Conservation (phyloP, 208 protist species). For the Crithidia sp. region DNA sequence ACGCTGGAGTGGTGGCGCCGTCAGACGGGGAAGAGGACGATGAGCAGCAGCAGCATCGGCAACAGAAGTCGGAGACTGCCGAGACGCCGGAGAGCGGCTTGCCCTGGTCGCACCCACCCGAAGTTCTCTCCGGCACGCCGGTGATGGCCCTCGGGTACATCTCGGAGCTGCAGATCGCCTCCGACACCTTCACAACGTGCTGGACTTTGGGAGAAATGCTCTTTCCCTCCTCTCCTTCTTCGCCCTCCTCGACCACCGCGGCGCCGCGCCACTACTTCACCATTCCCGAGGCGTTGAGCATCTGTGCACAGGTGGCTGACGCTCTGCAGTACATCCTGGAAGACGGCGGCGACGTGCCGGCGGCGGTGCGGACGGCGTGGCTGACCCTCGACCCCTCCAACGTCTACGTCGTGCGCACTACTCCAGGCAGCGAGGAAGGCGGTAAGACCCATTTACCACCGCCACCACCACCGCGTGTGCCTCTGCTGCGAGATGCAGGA, state of each 20-base stretch:
- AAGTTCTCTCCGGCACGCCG: conserved; percentile 7
- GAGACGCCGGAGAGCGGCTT: neutral
- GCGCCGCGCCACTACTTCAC: conserved; percentile 45
- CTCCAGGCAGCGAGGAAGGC: no score
- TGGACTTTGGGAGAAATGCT: conserved; percentile 48
- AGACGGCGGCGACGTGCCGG: conserved; percentile 53
- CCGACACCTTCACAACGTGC: neutral
- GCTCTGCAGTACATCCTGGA: conserved; percentile 76
- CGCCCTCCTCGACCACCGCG: conserved; percentile 30
- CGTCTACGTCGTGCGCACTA: conserved; percentile 38
- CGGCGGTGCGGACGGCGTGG: conserved; percentile 48
- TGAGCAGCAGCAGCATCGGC: no score
- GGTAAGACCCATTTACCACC: no score
- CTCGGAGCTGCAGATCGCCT: conserved; percentile 22
- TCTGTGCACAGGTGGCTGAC: conserved; percentile 62
- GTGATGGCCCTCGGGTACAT: conserved; percentile 53
- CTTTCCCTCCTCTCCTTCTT: conserved; percentile 27
- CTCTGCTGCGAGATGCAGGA: no score
- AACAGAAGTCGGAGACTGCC: neutral
- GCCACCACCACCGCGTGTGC: no score
- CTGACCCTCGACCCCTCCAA: conserved; percentile 58
- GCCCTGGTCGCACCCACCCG: conserved; percentile 13
- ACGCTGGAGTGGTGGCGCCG: no score
- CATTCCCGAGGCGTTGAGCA: conserved; percentile 43
- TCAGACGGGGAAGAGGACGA: no score